A percentile compares a stretch with the other conserved stretches of the same genome.
Conservation (phyloP, 306 rosid genomes). For the Ormosia emarginata region DNA sequence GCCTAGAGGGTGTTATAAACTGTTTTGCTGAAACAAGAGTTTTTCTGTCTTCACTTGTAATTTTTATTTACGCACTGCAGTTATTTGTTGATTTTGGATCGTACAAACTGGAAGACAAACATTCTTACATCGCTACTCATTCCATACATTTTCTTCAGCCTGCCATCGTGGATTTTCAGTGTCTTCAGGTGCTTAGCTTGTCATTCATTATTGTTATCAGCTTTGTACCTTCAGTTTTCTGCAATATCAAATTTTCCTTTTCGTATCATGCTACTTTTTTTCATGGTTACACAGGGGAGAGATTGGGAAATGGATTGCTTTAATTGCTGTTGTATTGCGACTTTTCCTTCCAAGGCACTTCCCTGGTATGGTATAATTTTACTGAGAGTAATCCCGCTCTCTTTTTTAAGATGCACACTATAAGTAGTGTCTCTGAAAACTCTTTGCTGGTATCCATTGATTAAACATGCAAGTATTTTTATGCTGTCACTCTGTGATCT, state of each 20-base stretch:
- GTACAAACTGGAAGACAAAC: slow-evolving; percentile 70
- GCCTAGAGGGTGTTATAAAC: not conserved
- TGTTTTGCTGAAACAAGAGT: not conserved
- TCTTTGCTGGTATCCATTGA: not conserved
- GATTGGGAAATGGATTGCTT: slow-evolving; percentile 63
- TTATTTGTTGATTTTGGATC: slow-evolving; percentile 69
- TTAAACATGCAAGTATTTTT: not conserved
- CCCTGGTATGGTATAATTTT: slow-evolving; percentile 46
- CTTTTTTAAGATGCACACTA: not conserved
- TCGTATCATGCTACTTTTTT: not conserved
- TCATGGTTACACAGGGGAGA: slow-evolving; percentile 48
- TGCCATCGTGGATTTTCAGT: slow-evolving; percentile 50
- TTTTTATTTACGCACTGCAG: slow-evolving; percentile 28
- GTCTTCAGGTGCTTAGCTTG: slow-evolving; percentile 41
- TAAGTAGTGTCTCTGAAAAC: not conserved
- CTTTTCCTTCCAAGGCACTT: slow-evolving; percentile 61
- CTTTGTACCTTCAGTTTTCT: not conserved
- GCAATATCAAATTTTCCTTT: not conserved
- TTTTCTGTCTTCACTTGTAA: not conserved
- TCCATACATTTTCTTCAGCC: slow-evolving; percentile 68
- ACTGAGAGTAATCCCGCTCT: not conserved
- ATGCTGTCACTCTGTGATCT: not conserved
- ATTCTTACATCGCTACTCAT: slow-evolving; percentile 59
- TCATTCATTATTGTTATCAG: not conserved
- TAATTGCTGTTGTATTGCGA: slow-evolving; percentile 54